Evolutionary conservation across 768 basidiomycete genomes (phyloP).

Genomic region (Psilocybe sp.): DNA sequence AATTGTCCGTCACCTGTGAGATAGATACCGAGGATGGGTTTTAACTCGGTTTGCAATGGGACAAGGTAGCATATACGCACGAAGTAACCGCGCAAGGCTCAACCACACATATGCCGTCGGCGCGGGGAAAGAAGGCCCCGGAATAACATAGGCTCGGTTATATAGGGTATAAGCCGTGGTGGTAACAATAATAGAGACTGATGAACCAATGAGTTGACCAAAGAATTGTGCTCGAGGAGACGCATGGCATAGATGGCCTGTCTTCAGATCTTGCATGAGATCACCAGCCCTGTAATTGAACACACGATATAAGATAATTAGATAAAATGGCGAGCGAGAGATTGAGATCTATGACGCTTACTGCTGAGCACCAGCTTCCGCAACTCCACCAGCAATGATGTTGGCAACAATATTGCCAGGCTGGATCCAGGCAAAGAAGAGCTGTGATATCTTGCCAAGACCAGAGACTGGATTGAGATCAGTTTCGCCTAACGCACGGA

Average conservation of each 20-base stretch:
- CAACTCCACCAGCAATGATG: conserved; percentile 95
- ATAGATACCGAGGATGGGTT: conserved; percentile 11
- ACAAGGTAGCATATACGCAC: conserved; percentile 38
- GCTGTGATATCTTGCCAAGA: conserved; percentile 90
- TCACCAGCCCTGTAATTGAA: conserved; percentile 73
- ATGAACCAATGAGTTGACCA: conserved; percentile 88
- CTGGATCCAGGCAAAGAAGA: conserved; percentile 92
- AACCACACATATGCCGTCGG: conserved; percentile 96
- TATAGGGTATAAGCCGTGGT: conserved; percentile 87
- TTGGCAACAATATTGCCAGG: conserved; percentile 97
- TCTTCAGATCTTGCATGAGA: conserved; percentile 98
- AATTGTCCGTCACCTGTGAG: conserved; percentile 75
- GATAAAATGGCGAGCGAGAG: neutral
- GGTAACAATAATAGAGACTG: conserved; percentile 85
- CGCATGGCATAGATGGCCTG: conserved; percentile 88
- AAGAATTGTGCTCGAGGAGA: conserved; percentile 94
- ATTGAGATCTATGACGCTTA: conserved; percentile 29
- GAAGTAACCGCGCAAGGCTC: conserved; percentile 68
- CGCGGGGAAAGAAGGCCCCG: conserved; percentile 92
- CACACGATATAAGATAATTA: neutral
- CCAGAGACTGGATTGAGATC: conserved; percentile 93
- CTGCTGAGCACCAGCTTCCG: conserved; percentile 94
- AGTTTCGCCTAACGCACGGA: conserved; percentile 93
- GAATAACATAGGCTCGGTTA: conserved; percentile 82
- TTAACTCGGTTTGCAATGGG: conserved; percentile 13